phyloP scores from a whole-genome alignment of 2,329 filamentous ascomycete species.

The Tolypocladium tropicale region DNA sequence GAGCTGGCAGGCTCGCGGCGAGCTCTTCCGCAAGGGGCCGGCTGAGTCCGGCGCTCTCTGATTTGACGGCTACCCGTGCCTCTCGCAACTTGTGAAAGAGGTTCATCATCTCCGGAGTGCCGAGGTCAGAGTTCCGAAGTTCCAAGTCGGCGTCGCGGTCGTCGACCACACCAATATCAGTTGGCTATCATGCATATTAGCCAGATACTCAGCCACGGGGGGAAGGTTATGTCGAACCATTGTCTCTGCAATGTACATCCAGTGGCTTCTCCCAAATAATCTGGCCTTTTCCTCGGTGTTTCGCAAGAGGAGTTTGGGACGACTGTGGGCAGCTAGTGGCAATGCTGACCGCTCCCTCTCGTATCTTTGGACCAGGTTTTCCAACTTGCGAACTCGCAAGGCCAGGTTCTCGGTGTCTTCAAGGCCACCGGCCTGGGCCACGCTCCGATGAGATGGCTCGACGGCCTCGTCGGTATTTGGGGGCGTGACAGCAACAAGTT shows the following conservation, averaged over 20 bases:
- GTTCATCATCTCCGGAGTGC: background rate
- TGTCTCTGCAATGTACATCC: background rate
- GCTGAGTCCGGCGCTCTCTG: background rate
- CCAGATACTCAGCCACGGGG: background rate
- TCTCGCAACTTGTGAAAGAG: background rate
- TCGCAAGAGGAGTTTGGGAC: background rate
- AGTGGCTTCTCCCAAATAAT: background rate
- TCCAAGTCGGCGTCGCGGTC: background rate
- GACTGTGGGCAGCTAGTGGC: too few relatives aligned
- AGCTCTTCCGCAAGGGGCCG: background rate
- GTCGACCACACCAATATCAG: background rate
- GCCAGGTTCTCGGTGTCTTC: background rate
- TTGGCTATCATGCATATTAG: background rate
- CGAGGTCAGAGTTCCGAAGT: background rate
- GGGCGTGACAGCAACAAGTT: background rate
- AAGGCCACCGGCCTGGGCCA: background rate
- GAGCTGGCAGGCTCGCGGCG: background rate
- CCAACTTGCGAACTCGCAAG: background rate
- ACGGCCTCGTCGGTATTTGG: background rate
- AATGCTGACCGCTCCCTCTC: background rate
- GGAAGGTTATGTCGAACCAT: background rate
- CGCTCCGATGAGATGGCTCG: background rate
- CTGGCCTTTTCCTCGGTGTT: background rate
- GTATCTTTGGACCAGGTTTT: background rate
- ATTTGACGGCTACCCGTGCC: background rate